Evolutionary conservation across 352 stramenopile species (phyloP).

Genomic region (Plasmopara muralis): DNA sequence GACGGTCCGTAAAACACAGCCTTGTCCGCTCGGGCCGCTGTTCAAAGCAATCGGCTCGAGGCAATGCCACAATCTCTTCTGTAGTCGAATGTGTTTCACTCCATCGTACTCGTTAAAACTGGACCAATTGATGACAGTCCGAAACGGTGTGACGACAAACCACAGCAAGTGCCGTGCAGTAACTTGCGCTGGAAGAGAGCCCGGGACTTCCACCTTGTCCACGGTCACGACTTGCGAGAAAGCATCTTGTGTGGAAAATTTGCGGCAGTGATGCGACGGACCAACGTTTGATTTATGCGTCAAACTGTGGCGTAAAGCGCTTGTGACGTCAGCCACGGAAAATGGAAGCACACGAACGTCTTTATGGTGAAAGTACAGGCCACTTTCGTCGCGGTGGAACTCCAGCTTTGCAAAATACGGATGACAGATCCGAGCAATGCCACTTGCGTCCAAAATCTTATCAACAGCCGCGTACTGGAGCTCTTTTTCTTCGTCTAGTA

Average conservation of each 20-base stretch:
- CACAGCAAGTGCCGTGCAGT: constrained; percentile 17
- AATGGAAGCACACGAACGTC: constrained; percentile 21
- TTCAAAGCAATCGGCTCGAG: constrained; percentile 13
- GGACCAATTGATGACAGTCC: constrained; percentile 22
- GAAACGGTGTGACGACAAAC: constrained; percentile 10
- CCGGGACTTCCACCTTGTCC: constrained; percentile 20
- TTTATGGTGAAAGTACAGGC: constrained; percentile 17
- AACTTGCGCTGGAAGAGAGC: constrained; percentile 6
- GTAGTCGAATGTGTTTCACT: constrained; percentile 14
- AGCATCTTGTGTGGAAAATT: constrained; percentile 14
- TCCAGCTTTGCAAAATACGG: constrained; percentile 15
- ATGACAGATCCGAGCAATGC: constrained; percentile 16
- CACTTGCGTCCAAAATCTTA: constrained; percentile 18
- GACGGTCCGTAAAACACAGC: constrained; percentile 19
- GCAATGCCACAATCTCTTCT: constrained; percentile 21
- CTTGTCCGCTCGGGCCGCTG: constrained; percentile 2
- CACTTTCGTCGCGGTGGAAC: constrained; percentile 5
- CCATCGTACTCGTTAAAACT: constrained; percentile 24
- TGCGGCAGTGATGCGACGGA: constrained; percentile 14
- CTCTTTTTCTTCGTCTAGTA: constrained; percentile 26
- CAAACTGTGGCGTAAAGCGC: constrained; percentile 13
- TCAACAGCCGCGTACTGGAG: constrained; percentile 19
- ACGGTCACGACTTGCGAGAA: constrained; percentile 17
- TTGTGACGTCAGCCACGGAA: constrained; percentile 10
- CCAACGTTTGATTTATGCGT: constrained; percentile 13